Base-by-base conservation (phyloP, 2,329 filamentous ascomycete species). In the Hawksworthiomyces lignivorus region DNA sequence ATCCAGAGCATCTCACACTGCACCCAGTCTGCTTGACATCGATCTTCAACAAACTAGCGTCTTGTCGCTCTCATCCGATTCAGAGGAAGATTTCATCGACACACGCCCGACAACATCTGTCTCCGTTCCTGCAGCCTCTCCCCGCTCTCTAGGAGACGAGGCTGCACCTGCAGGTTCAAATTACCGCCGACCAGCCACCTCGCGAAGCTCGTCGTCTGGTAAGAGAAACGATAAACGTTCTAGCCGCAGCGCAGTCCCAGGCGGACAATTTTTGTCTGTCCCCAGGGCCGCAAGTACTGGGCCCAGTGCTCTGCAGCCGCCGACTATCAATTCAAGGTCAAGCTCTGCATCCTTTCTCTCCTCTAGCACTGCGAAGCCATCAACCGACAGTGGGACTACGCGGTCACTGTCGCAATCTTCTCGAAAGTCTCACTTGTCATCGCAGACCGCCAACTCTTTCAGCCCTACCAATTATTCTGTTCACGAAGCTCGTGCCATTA, bases 31-130 rank as follows among this genome's bases (percentile, higher is more conserved):
- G 14, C 55, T 66, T 7, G 68, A 70, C 27, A 63, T 70, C 2
- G 73, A 79, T 46, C 59, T 77, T 6, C 64, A 73, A 31, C 65
- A 73, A 39, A 74, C 65, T 45, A 78, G 75, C 46, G 65, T 79
- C 1, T 57, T 79, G 12, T 72, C 73, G 1, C 63, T 79, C 1
- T 77, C 73, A 2, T 77, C 74, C 0, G 73, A 77, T 46, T 77
- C 73, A 0, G 75, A 78, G 43, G 71, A 72, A 21, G 64, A 60
- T 20, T 54, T 52, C 15, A 52, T 53, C 7, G 61, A 61, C 9
- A 49, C 57, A 3, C 52, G 54, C 2, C 56, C 60, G 3, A 58
- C 55, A 32, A 57, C 58, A 10, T 60, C 60, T 5, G 44, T 35
- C 19, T 7, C 15, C 30, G n/a, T 12, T 12, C 12, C 24, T 26